Evolutionary conservation across 2,329 filamentous ascomycete genomes (phyloP), one percentile per base, ranked within the genome.

Genomic region (Hypoxylon sp.): DNA sequence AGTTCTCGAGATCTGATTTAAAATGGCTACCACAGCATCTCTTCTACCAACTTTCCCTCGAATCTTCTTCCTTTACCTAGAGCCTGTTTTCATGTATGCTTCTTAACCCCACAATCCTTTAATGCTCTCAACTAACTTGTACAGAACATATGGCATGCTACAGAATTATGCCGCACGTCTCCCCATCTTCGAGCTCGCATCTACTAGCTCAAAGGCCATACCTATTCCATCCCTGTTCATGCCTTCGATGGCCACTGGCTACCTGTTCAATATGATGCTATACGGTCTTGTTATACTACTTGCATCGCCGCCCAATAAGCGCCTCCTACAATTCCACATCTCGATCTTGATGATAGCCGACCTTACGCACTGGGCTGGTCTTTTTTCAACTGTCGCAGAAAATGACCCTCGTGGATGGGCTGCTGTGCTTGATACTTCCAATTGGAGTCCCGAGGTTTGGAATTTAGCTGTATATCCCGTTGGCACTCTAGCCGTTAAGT

Each of bases 11-110:
- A 31, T 11, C 4, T 21, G 19, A 51, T 7, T 11, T 44, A 65
- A 39, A 32, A 74, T 74, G 73, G 58, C 73, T 42, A 74, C 64
- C 39, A 75, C 68, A n/a, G 74, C 74, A 27, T 73, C 72, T 53
- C 72, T 75, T 17, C 65, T 75, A 8, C 74, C 73, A 0, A 60
- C 55, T 13, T 44, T 75, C 32, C 73, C 74, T 44, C 67, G 74
- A 10, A 70, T 75, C 42, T 75, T 75, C 61, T 75, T 74, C 65
- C 62, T 75, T 19, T 75, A 75, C 54, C 52, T 75, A 17, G 74
- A 75, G 31, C 73, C 73, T 13, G 53, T 72, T 13, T 24, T 57
- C 1, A 75, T 75, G 73, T 75, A 72, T 35, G 68, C 27, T 27
- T 17, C n/a, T 37, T 24, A 27, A 1, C 17, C 27, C 32, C 31